Evolutionary conservation across 1,284 basidiomycete species (phyloP), one percentile per base, ranked within the genome.

Genomic region (Ganoderma boninense): DNA sequence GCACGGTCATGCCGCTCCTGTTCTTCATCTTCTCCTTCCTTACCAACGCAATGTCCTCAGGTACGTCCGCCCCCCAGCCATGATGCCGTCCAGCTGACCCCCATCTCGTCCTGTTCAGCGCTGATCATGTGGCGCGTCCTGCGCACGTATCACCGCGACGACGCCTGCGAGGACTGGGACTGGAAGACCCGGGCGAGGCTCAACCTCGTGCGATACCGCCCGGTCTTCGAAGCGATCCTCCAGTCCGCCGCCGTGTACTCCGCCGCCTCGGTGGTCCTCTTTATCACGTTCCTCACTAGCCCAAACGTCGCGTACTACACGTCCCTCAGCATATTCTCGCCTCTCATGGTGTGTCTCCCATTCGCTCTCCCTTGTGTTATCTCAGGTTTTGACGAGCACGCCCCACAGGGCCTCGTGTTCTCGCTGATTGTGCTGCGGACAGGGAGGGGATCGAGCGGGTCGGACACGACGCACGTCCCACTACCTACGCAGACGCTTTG

Each of bases 241-340:
- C 66, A 73, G 32, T 73, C 71, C 42, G 71, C 71, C 1, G 69
- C 71, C 5, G 64, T 70, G 18, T 73, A 73, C 54, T 70, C 69
- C 16, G n/a, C 61, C 46, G 71, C 69, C 18, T 70, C 69, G 2
- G 29, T 73, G 44, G 63, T 66, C n/a, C 71, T 73, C 65, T 49
- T 69, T n/a, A 38, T 68, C 59, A 68, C 67, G 20, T 66, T 62
- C 57, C 68, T 73, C 59, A 29, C 68, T 4, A 70, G 67, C 63
- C 64, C 66, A 7, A 35, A 66, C 7, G 67, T 69, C 26, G 69
- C 57, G 1, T 73, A 70, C 61, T 44, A 52, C 18, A 61, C 64
- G 29, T 70, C 67, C 64, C 62, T 70, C 52, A 67, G 59, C 60
- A 56, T 64, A 42, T 70, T 70, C 65, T 56, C 66, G 49, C 65